A percentile compares a stretch with the other conserved stretches of the same genome.
phyloP scores from a whole-genome alignment of 208 protist species.

The Dictyostelium gargantuum region DNA sequence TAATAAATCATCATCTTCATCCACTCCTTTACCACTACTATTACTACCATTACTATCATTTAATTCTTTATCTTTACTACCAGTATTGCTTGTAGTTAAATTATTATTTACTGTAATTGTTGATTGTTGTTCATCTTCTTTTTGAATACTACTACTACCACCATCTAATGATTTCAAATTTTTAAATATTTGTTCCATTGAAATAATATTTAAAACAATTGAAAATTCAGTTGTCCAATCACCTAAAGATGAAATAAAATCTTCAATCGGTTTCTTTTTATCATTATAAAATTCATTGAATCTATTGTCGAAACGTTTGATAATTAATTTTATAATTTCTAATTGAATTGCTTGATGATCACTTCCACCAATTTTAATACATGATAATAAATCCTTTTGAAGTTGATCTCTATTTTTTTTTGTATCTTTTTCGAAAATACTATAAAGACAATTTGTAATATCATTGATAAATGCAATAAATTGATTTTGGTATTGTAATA shows the following conservation, averaged over 20 bases:
- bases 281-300: background rate
- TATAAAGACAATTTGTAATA: constrained; percentile 2
- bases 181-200: background rate
- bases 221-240: constrained; percentile 5
- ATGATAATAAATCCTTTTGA: background rate
- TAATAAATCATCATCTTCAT: background rate
- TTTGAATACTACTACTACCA: no score
- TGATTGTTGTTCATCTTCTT: background rate
- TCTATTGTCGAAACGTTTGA: background rate
- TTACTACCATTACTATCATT: background rate
- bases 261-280: background rate
- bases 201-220: background rate
- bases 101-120: background rate
- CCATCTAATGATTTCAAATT: background rate
- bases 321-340: background rate
- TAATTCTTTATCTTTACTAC: no score
- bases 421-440: constrained; percentile 4
- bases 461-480: background rate
- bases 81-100: background rate
- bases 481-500: background rate
- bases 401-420: constrained; percentile 10
- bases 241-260: background rate
- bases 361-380: background rate
- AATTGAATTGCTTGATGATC: background rate
- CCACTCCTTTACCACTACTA: no score